A percentile compares a stretch with the other conserved stretches of the same genome.
Evolutionary conservation across 371 early-diverging fungal species (phyloP).

Genomic region (Rhizopus microsporus): DNA sequence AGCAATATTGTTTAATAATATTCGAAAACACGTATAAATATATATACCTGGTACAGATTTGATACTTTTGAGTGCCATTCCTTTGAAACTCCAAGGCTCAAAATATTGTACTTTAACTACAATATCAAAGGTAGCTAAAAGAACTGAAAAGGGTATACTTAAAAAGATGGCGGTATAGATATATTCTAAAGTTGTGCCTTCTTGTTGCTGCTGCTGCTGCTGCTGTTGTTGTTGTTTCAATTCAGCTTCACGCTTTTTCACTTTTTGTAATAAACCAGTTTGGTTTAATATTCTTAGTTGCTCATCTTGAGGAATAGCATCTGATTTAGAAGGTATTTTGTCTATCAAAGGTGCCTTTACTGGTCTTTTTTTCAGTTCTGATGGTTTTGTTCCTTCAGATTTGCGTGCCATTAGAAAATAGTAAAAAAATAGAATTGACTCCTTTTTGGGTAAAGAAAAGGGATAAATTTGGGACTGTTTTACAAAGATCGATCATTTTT

Average conservation of each 20-base stretch:
- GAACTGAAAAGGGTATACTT: conserved; percentile 55
- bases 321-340: conserved; percentile 31
- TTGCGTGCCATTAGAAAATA: not conserved
- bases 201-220: not conserved
- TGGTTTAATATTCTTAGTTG: conserved; percentile 53
- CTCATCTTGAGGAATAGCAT: conserved; percentile 42
- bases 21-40: not conserved
- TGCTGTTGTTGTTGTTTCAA: conserved; percentile 9
- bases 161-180: conserved; percentile 59
- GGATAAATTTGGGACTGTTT: not conserved
- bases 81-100: conserved; percentile 49
- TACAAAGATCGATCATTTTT: too few relatives aligned
- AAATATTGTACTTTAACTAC: conserved; percentile 60
- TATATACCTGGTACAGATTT: conserved; percentile 54
- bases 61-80: conserved; percentile 34
- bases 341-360: conserved; percentile 35
- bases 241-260: conserved; percentile 40
- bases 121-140: conserved; percentile 59
- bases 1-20: not conserved
- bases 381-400: conserved; percentile 19
- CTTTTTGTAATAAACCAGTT: conserved; percentile 52
- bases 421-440: not conserved
- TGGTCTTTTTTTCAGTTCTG: conserved; percentile 16
- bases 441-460: not conserved
- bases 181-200: conserved; percentile 43